Base-by-base conservation (phyloP, 225 moss, liverwort and hornwort species). In the Pseudoscleropodium purum region DNA sequence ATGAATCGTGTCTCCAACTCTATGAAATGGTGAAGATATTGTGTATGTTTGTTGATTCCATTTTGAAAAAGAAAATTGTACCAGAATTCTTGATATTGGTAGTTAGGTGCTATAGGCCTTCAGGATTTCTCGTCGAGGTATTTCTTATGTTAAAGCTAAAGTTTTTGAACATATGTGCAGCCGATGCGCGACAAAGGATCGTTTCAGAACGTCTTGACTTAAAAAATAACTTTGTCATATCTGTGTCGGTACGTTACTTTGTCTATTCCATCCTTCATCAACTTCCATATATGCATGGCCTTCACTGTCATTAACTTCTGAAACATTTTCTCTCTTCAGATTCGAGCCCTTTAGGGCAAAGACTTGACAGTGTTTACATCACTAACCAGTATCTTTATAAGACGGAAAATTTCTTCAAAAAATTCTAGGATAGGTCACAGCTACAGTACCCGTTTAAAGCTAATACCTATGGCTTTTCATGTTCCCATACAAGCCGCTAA, bases 141-240 rank as follows among this genome's bases (percentile, higher is more conserved):
- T 66, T 63, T 62, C 75, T 79, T 31, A 49, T 62, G 30, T 88
- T 37, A 31, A 51, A 49, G 78, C 80, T 75, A 67, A 79, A 21
- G 61, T 59, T 87, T 59, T 73, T 79, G 84, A 60, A 89, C 84
- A 59, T 75, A 27, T 89, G 84, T 93, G 89, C 95, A 99, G 99
- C 99, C 77, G 97, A 99, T 95, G 97, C 99, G 64, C 94, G 97
- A 88, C 97, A 97, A 91, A 93, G 99, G 68, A 99, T 99, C 69
- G 99, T 99, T 77, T 99, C 99, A 29, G 99, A 99, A 93, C 96
- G 99, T 80, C 89, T 99, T 39, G 96, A 97, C 89, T 83, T 97
- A 80, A 94, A 91, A 87, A 97, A 99, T 79, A 99, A 94, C 87
- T 90, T 97, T 59, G 99, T 99, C 75, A 91, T 97, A 70, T 97